Evolutionary conservation across 1,139 yeast species (phyloP).

Genomic region (Saccharomycopsis crataegensis): DNA sequence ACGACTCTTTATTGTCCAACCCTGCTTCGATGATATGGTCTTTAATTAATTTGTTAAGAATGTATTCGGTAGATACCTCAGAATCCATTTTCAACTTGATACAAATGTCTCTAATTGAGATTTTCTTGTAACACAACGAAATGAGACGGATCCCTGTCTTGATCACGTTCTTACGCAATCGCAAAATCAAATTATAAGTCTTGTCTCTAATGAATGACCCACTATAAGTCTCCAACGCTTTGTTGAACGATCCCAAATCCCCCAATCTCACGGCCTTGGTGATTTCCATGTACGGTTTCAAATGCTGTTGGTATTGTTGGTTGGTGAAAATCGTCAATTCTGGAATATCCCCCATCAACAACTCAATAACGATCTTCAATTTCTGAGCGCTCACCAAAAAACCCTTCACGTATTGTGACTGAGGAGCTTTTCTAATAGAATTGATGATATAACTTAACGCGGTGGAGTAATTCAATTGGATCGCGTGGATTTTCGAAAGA

Average conservation of each 20-base stretch:
- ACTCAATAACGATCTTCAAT: slow-evolving; percentile 78
- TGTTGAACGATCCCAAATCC: slow-evolving; percentile 74
- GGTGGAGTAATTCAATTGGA: slow-evolving; percentile 85
- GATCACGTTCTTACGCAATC: slow-evolving; percentile 94
- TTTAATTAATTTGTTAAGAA: slow-evolving; percentile 92
- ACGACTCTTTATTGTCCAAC: slow-evolving; percentile 86
- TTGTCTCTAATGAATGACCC: slow-evolving; percentile 64
- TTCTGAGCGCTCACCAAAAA: slow-evolving; percentile 88
- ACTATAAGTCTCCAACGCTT: slow-evolving; percentile 63
- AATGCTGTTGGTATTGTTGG: slow-evolving; percentile 45
- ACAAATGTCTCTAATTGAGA: slow-evolving; percentile 85
- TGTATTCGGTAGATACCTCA: slow-evolving; percentile 94
- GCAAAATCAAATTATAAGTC: slow-evolving; percentile 73
- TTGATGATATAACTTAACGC: slow-evolving; percentile 88
- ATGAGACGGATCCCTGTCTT: slow-evolving; percentile 96
- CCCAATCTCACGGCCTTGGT: slow-evolving; percentile 92
- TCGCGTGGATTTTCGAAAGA: slow-evolving; percentile 80
- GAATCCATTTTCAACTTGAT: slow-evolving; percentile 85
- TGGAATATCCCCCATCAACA: slow-evolving; percentile 97
- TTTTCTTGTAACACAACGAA: slow-evolving; percentile 83
- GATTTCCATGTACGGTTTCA: slow-evolving; percentile 78
- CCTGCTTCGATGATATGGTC: slow-evolving; percentile 97
- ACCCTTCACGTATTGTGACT: slow-evolving; percentile 76
- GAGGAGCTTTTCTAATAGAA: slow-evolving; percentile 97
- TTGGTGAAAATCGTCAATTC: slow-evolving; percentile 76